Evolutionary conservation across 257 asterid genomes (phyloP), one percentile per base, ranked within the genome.

Genomic region (Penstemon barbatus): DNA sequence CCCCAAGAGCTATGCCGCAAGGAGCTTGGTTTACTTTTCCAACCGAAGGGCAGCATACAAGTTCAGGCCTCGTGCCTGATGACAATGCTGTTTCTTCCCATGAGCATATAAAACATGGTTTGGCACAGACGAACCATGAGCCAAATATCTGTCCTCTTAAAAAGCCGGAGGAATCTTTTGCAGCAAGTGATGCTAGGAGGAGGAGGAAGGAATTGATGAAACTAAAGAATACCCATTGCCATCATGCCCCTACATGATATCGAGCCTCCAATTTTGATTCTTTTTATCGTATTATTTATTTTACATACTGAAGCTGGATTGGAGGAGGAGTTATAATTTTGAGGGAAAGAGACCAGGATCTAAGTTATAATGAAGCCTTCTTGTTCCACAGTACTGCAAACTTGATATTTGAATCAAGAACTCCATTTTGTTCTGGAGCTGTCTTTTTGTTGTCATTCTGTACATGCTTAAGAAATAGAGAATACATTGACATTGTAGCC

Each of bases 171-270:
- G 38, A 63, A 2, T 68, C 76, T 8, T 9, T 62, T 15, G 58
- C 83, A 44, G 69, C 80, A 15, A 41, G 71, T 39, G 76, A 75
- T 65, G 85, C 79, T 7, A 72, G 90, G 78, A 74, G 12, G 73
- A 57, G 72, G 78, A 82, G 82, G 72, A 83, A 75, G 75, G 82
- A 83, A 48, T 50, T 81, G 12, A 70, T 74, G 72, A 77, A 59
- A 51, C 68, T 78, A 5, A 83, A 63, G 50, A 68, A 11, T 55
- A 39, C 51, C 10, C 79, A 46, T 38, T 56, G n/a, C 33, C 44
- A 54, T 54, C 61, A 66, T 25, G 5, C 4, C 4, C 67, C 5
- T 37, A 4, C 18, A 0, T 39, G 15, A 52, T 3, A 41, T 5
- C 53, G 37, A 59, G 44, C 49, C 55, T 4, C 19, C 18, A 15